phyloP scores from a whole-genome alignment of 2,329 filamentous ascomycete genomes.

The Penicillium vulpinum region DNA sequence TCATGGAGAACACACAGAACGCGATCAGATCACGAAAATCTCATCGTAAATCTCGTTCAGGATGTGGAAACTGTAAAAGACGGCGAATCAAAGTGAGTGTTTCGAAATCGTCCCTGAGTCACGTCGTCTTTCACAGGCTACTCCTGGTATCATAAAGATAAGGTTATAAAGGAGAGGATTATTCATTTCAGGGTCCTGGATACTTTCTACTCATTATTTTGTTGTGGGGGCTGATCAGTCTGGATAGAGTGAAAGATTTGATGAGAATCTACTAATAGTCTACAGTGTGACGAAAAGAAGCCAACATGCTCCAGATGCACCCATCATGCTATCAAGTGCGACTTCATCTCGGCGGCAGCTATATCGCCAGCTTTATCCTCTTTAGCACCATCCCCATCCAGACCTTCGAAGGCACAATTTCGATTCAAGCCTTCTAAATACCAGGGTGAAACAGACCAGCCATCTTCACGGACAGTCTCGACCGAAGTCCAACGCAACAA shows the following conservation, averaged over 20 bases:
- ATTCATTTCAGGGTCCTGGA: background rate
- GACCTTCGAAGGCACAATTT: slow-evolving; percentile 3
- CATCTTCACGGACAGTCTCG: slow-evolving; percentile 5
- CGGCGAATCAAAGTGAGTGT: slow-evolving; percentile 37
- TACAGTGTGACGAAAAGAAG: slow-evolving; percentile 38
- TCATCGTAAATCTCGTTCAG: slow-evolving; percentile 37
- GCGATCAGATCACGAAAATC: slow-evolving; percentile 25
- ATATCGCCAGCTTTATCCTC: slow-evolving; percentile 11
- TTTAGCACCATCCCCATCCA: background rate
- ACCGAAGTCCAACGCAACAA: background rate
- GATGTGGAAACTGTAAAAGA: slow-evolving; percentile 37
- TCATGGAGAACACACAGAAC: background rate
- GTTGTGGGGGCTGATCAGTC: background rate
- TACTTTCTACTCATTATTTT: slow-evolving; percentile 2
- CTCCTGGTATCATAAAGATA: background rate
- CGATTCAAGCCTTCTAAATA: slow-evolving; percentile 26
- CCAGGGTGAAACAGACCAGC: slow-evolving; percentile 12
- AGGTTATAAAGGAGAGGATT: background rate
- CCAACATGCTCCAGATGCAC: slow-evolving; percentile 33
- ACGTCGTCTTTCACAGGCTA: background rate
- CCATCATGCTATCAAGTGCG: slow-evolving; percentile 31
- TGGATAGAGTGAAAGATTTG: background rate
- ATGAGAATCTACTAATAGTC: slow-evolving; percentile 4
- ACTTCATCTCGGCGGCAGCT: slow-evolving; percentile 15
- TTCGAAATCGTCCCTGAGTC: background rate